Percentiles rank a stretch among this genome's conserved stretches.
Conservation (phyloP, 441 rosid species). For the Viola pubescens region DNA sequence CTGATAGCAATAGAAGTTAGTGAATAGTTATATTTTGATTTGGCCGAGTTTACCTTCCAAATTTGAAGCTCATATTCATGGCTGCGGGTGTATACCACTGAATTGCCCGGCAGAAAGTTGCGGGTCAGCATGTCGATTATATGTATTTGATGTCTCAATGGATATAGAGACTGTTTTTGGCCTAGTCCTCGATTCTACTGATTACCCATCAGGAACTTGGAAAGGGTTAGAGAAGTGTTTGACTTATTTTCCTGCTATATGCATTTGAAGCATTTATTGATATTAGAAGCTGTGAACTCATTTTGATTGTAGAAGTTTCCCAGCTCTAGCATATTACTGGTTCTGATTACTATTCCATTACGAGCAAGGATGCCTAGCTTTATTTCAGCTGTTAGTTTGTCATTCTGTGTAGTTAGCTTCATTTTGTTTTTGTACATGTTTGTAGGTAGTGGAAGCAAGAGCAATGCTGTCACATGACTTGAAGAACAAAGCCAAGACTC, state of each 20-base stretch:
- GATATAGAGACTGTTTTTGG: not conserved
- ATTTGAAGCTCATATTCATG: too few relatives aligned
- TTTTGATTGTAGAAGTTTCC: not conserved
- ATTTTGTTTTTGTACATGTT: conserved; percentile 8
- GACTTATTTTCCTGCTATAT: not conserved
- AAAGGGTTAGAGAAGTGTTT: not conserved
- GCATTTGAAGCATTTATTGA: not conserved
- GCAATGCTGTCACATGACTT: conserved; percentile 50
- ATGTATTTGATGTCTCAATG: not conserved
- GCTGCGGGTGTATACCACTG: too few relatives aligned
- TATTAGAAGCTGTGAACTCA: not conserved
- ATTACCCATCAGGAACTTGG: not conserved
- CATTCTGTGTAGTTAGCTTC: not conserved
- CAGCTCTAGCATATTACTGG: too few relatives aligned
- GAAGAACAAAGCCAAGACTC: conserved; percentile 31
- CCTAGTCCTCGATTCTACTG: not conserved
- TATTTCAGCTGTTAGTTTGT: not conserved
- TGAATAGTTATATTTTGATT: not conserved
- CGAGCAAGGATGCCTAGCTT: not conserved
- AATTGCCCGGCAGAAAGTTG: too few relatives aligned
- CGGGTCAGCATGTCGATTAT: too few relatives aligned
- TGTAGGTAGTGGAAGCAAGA: conserved; percentile 74
- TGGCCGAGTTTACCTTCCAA: too few relatives aligned
- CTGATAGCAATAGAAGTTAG: not conserved
- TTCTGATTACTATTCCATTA: not conserved